Evolutionary conservation across 129 eudicot genomes (phyloP).

Genomic region (Rutidosis leptorrhynchoides): DNA sequence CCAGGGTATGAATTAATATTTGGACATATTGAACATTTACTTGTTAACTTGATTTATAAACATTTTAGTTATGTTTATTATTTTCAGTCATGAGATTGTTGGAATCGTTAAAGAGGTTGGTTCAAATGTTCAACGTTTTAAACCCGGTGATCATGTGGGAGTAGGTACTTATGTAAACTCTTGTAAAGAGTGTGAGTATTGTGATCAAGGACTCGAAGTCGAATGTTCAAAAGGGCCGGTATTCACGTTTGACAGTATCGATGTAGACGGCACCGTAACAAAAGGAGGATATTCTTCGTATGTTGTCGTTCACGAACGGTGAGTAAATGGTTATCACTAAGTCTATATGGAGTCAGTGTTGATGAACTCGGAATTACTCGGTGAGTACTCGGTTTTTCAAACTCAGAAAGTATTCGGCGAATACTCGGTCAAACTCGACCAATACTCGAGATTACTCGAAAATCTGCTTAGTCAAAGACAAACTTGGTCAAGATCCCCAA

Average conservation of each 20-base stretch:
- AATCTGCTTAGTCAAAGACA: too few species aligned
- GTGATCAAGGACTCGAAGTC: conserved; percentile 60
- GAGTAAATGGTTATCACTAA: not conserved
- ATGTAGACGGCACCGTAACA: conserved; percentile 73
- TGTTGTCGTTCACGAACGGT: conserved; percentile 91
- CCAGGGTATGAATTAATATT: conserved; percentile 61
- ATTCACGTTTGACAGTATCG: conserved; percentile 68
- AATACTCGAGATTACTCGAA: too few species aligned
- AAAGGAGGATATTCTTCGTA: conserved; percentile 85
- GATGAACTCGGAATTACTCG: too few species aligned
- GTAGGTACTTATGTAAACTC: conserved; percentile 96
- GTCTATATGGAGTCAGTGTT: too few species aligned
- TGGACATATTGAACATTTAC: not conserved
- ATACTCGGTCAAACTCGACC: too few species aligned
- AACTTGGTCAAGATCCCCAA: too few species aligned
- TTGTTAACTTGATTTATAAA: not conserved
- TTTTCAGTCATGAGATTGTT: conserved; percentile 81
- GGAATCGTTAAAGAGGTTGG: conserved; percentile 81
- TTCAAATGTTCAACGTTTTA: conserved; percentile 51
- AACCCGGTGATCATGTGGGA: conserved; percentile 73
- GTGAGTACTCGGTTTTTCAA: too few species aligned
- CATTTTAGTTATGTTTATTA: conserved; percentile 4
- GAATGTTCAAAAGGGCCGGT: conserved; percentile 67
- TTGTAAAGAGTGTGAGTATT: conserved; percentile 79
- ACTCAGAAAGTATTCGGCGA: too few species aligned